Base-by-base conservation (phyloP, 352 stramenopile genomes). In the Pythium rhizo-oryzae region DNA sequence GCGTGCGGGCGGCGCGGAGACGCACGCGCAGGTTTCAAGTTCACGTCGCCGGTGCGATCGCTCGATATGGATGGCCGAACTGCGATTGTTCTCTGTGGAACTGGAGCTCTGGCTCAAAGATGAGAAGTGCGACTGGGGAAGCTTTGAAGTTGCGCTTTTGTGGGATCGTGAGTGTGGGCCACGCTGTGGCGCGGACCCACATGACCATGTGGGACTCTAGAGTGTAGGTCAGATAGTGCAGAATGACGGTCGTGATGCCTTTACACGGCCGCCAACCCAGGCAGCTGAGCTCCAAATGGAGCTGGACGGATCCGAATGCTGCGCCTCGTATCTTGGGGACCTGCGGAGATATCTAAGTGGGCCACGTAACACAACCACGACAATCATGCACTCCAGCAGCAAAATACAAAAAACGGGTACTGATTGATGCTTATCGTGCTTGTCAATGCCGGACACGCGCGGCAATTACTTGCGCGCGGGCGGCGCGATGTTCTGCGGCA, bases 401-500 rank as follows among this genome's bases (percentile, higher is more conserved):
- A 64, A 59, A 70, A 70, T 70, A 65, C 37, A 69, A 35, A 39
- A 47, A 37, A 56, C 28, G 35, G 37, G 49, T 50, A 24, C 51
- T 59, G 35, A 62, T 63, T 59, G 35, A 62, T 63, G 62, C 49
- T 61, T 62, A 46, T 23, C 41, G 39, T 23, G 33, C 15, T 55
- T 25, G 24, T 15, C 24, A 35, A 16, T 19, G 41, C 1, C 15
- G 41, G 1, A 19, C 13, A 7, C 41, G 18, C 18, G 13, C 41
- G 18, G 9, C 13, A 15, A 53, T 59, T 93, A 96, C 82, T 94
- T 94, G 78, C 87, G 87, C 56, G 78, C 69, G 54, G 87, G 82
- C 24, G 87, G 86, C 16, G 86, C 86, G 47, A 94, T 71, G 71
- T 94, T 93, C 79, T 96, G 89, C 51, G 89, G 89, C 46, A 96